A percentile compares a stretch with the other conserved stretches of the same genome.
Evolutionary conservation across 768 basidiomycete genomes (phyloP).

Genomic region (Leccinum olivaceopallidum): DNA sequence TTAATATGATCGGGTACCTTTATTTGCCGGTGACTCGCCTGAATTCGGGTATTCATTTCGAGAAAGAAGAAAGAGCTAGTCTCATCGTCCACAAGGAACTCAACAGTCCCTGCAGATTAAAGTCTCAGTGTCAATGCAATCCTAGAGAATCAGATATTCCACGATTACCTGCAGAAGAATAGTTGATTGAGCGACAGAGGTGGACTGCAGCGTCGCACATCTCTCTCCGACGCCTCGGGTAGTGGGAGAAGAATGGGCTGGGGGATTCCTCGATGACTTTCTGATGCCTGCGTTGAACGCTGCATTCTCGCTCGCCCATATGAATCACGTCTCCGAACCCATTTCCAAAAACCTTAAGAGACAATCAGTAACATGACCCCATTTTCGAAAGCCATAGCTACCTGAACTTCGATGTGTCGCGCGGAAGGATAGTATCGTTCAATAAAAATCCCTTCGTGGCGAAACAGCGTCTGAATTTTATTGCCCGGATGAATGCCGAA

Average conservation of each 20-base stretch:
- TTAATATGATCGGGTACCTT: background rate
- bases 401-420: slow-evolving; percentile 69
- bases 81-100: slow-evolving; percentile 59
- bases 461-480: slow-evolving; percentile 41
- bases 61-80: slow-evolving; percentile 63
- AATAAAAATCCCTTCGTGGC: slow-evolving; percentile 51
- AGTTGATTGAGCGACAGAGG: slow-evolving; percentile 49
- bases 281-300: slow-evolving; percentile 67
- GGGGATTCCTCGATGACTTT: slow-evolving; percentile 74
- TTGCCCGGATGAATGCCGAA: slow-evolving; percentile 18
- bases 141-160: background rate
- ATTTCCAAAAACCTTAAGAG: slow-evolving; percentile 62
- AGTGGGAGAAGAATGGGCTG: slow-evolving; percentile 52
- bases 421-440: slow-evolving; percentile 58
- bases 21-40: slow-evolving; percentile 33
- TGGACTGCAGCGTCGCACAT: slow-evolving; percentile 57
- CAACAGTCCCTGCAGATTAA: slow-evolving; percentile 53
- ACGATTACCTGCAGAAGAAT: slow-evolving; percentile 55
- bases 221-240: slow-evolving; percentile 44
- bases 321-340: slow-evolving; percentile 58
- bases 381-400: slow-evolving; percentile 16
- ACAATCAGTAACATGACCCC: slow-evolving; percentile 5
- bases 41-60: slow-evolving; percentile 72
- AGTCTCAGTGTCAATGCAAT: background rate
- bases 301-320: slow-evolving; percentile 72